phyloP scores from a whole-genome alignment of 805 yeast species.

The Huiozyma sinensis region DNA sequence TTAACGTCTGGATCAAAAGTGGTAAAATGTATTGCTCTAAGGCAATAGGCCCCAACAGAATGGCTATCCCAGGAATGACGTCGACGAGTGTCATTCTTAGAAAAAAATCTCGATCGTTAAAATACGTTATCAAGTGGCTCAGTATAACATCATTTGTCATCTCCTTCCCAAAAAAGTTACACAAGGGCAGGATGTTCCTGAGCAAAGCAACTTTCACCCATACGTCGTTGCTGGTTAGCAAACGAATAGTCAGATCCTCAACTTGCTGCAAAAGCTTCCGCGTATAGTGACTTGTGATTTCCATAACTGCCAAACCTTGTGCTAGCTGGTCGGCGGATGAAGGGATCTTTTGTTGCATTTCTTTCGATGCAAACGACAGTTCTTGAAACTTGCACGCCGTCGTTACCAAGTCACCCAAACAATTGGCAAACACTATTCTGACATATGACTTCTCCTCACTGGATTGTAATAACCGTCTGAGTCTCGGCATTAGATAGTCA shows the following conservation, averaged over 20 bases:
- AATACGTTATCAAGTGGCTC: slow-evolving; percentile 83
- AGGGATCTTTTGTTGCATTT: slow-evolving; percentile 6
- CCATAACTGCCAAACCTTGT: slow-evolving; percentile 11
- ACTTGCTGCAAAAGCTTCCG: slow-evolving; percentile 31
- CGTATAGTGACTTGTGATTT: slow-evolving; percentile 13
- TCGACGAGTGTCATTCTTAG: slow-evolving; percentile 63
- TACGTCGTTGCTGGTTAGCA: slow-evolving; percentile 60
- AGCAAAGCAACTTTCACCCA: slow-evolving; percentile 62
- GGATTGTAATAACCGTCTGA: slow-evolving; percentile 36
- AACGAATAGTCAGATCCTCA: slow-evolving; percentile 50
- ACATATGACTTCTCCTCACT: slow-evolving; percentile 36
- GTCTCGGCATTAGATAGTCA: slow-evolving; percentile 70
- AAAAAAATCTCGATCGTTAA: slow-evolving; percentile 66
- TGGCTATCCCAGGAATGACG: slow-evolving; percentile 61
- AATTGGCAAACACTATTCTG: slow-evolving; percentile 57
- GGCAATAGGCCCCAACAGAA: slow-evolving; percentile 70
- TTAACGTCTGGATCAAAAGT: slow-evolving; percentile 65
- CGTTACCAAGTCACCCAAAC: slow-evolving; percentile 62
- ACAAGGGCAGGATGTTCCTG: slow-evolving; percentile 60
- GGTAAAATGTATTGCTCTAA: slow-evolving; percentile 86
- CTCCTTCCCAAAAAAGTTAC: slow-evolving; percentile 76
- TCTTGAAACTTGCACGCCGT: slow-evolving; percentile 55
- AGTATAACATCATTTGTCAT: slow-evolving; percentile 80
- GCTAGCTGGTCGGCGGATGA: slow-evolving; percentile 3
- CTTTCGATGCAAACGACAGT: slow-evolving; percentile 32